Evolutionary conservation across 345 rosid species (phyloP), one percentile per base, ranked within the genome.

Genomic region (Corchorus olitorius): DNA sequence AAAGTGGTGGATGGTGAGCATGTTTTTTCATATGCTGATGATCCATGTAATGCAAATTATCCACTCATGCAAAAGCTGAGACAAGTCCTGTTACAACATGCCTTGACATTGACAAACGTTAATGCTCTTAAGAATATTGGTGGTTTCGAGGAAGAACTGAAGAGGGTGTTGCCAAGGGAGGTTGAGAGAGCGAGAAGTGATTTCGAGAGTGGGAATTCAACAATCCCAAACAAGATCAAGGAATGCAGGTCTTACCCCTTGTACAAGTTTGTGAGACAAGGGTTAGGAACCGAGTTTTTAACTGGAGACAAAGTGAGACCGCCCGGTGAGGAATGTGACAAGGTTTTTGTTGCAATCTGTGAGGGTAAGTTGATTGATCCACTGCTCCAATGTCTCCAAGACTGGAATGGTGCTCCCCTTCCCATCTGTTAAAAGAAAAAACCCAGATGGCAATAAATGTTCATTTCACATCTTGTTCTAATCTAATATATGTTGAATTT

Each of bases 191-290:
- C 82, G 27, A 27, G 27, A 13, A 75, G 88, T 6, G 76, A 58
- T 9, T 81, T 66, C 27, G 88, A 84, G 76, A 81, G 73, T 34
- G 84, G 82, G 1, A 71, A 83, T 62, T 6, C 71, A 5, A 73
- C 67, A 27, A 72, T 84, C 2, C 75, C 77, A 0, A 87, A 83
- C 79, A 79, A 79, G 79, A 87, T 87, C 64, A 52, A 66, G 68
- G 88, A 87, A 2, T 84, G 85, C 76, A 87, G 85, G 68, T 84
- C 88, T 2, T 84, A 84, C 64, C 86, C 86, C 0, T 34, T 83
- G 55, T 87, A 84, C 65, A 79, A 61, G 69, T 27, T 27, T 27
- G 27, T 27, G 27, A 27, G 27, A 1, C 1, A 27, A 27, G 27
- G 27, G 1, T 27, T 27, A 27, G 27, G 27, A 27, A 27, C 27